These are phyloP conservation scores for Aquilaria agallochum DNA, from an alignment of 441 rosid genomes.

Conservation along the genomic window DNA sequence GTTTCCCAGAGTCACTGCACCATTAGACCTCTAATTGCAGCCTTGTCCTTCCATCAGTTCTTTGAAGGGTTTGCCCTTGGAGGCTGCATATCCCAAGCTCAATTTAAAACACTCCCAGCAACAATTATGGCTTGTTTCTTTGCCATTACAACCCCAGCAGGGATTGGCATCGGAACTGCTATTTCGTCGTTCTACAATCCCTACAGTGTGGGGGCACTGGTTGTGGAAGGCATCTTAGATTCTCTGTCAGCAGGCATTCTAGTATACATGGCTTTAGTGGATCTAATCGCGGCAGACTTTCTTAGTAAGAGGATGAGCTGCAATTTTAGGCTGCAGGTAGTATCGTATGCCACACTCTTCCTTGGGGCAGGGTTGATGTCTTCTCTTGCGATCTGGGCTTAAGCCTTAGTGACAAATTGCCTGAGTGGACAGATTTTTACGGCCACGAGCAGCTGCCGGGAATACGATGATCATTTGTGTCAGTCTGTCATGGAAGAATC, in stretches of 20 bases:
- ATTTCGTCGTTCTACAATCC: slow-evolving; percentile 35
- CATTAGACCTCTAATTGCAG: slow-evolving; percentile 78
- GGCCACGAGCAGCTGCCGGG: no score
- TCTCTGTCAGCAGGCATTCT: slow-evolving; percentile 85
- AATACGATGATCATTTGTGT: no score
- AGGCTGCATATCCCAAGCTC: slow-evolving; percentile 91
- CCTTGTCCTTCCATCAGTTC: slow-evolving; percentile 90
- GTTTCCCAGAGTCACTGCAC: slow-evolving; percentile 91
- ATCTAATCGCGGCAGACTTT: slow-evolving; percentile 77
- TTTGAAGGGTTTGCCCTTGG: slow-evolving; percentile 97
- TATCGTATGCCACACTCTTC: slow-evolving; percentile 67
- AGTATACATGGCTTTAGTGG: slow-evolving; percentile 84
- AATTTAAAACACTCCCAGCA: slow-evolving; percentile 45
- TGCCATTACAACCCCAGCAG: slow-evolving; percentile 67
- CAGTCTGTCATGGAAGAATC: no score
- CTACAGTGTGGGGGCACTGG: slow-evolving; percentile 38
- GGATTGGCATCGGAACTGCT: slow-evolving; percentile 63
- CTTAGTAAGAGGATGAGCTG: slow-evolving; percentile 82
- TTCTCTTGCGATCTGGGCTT: slow-evolving; percentile 77
- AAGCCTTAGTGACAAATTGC: slow-evolving; percentile 6
- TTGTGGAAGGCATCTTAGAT: slow-evolving; percentile 73
- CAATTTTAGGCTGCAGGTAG: slow-evolving; percentile 62
- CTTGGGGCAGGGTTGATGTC: slow-evolving; percentile 85
- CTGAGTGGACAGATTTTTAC: no score
- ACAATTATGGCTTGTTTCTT: slow-evolving; percentile 82